These are phyloP conservation scores for Phytophthora foliorum DNA, from an alignment of 352 stramenopile species.

Conservation along the genomic window DNA sequence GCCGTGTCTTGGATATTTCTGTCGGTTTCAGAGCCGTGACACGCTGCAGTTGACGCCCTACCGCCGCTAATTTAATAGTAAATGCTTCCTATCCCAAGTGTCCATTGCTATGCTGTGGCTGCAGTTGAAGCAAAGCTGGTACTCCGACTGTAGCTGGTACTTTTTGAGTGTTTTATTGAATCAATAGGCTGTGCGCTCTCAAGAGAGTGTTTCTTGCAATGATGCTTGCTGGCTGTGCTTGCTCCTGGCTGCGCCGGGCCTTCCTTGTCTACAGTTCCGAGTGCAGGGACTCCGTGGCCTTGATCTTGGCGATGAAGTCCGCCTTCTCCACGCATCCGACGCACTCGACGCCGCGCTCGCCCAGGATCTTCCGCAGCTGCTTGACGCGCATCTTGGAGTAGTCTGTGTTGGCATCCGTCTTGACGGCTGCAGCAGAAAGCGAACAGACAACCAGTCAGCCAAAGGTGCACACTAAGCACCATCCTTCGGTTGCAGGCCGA, in stretches of 20 bases:
- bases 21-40: not conserved
- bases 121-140: not conserved
- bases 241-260: not conserved
- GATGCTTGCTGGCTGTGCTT: constrained; percentile 2
- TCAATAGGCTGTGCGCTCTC: constrained; percentile 22
- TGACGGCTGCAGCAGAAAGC: constrained; percentile 75
- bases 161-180: constrained; percentile 40
- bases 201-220: not conserved
- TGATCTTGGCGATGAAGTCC: constrained; percentile 96
- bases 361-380: constrained; percentile 95
- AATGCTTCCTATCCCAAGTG: constrained; percentile 7
- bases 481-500: constrained; percentile 12
- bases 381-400: constrained; percentile 96
- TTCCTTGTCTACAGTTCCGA: constrained; percentile 76
- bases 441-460: constrained; percentile 9
- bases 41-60: not conserved
- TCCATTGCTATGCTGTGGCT: not conserved
- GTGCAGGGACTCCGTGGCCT: constrained; percentile 91
- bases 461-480: not conserved
- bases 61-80: constrained; percentile 50
- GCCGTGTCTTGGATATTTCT: not conserved
- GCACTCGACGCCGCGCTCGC: constrained; percentile 93
- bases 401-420: constrained; percentile 95
- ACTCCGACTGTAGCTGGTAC: not conserved
- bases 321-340: constrained; percentile 95